phyloP scores from a whole-genome alignment of 305 asterid species.

The Andrographis paniculata region DNA sequence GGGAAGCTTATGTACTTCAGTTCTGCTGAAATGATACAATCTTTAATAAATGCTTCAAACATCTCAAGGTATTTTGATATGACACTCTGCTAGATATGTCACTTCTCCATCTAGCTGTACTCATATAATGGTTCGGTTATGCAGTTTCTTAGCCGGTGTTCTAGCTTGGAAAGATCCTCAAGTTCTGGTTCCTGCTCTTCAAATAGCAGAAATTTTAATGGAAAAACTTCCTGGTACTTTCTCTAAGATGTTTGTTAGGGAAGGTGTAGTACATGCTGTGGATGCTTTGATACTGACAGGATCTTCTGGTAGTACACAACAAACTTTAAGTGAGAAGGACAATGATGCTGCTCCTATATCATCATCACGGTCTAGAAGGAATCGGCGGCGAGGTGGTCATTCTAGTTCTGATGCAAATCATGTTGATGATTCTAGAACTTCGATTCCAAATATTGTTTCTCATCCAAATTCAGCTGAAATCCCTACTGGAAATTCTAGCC shows the following conservation, averaged over 20 bases:
- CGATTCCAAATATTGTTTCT: constrained; percentile 37
- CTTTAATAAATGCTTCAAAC: constrained; percentile 61
- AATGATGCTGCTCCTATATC: constrained; percentile 78
- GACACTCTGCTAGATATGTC: constrained; percentile 9
- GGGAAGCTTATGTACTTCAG: constrained; percentile 98
- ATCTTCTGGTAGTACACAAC: constrained; percentile 43
- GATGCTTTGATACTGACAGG: constrained; percentile 58
- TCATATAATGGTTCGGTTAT: constrained; percentile 18
- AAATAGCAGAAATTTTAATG: constrained; percentile 93
- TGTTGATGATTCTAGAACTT: constrained; percentile 45
- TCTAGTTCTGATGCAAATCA: constrained; percentile 48
- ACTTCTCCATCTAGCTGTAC: constrained; percentile 15
- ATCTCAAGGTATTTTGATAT: constrained; percentile 63
- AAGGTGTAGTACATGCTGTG: constrained; percentile 96
- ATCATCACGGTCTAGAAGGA: constrained; percentile 74
- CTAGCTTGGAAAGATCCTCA: constrained; percentile 99
- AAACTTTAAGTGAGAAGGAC: constrained; percentile 53
- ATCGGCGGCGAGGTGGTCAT: constrained; percentile 63
- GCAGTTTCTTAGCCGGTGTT: constrained; percentile 94
- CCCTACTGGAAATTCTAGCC: constrained; percentile 47
- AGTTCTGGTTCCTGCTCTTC: constrained; percentile 94
- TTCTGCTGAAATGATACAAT: constrained; percentile 81
- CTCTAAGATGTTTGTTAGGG: constrained; percentile 90
- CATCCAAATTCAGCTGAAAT: constrained; percentile 48
- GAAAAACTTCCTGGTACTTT: constrained; percentile 90